Conservation (phyloP, 208 protist genomes). For the Crithidia brevicula region DNA sequence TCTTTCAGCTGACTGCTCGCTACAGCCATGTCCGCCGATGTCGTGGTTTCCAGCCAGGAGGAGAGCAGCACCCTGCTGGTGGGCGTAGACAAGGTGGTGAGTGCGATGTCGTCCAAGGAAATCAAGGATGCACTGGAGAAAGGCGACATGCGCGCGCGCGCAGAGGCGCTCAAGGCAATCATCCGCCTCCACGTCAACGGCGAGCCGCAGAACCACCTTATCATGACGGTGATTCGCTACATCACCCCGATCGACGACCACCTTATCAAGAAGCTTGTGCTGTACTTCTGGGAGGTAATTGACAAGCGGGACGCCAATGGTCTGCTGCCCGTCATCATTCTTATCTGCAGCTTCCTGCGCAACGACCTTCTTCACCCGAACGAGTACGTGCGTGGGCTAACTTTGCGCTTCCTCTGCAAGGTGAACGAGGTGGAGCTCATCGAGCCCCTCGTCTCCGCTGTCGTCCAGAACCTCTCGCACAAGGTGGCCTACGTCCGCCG, state of each 20-base stretch:
- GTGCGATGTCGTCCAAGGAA: slow-evolving; percentile 70
- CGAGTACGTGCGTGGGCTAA: slow-evolving; percentile 98
- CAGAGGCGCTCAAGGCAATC: slow-evolving; percentile 90
- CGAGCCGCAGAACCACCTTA: slow-evolving; percentile 95
- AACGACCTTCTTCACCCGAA: slow-evolving; percentile 98
- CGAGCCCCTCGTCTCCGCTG: slow-evolving; percentile 95
- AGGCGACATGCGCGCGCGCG: slow-evolving; percentile 77
- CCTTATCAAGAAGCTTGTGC: slow-evolving; percentile 97
- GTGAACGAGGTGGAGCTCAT: slow-evolving; percentile 97
- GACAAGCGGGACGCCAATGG: slow-evolving; percentile 96
- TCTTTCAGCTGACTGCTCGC: background rate
- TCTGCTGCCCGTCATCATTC: slow-evolving; percentile 97
- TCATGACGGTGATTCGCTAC: slow-evolving; percentile 98
- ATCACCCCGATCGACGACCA: slow-evolving; percentile 93
- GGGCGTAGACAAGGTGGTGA: slow-evolving; percentile 36
- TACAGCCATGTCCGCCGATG: slow-evolving; percentile 14
- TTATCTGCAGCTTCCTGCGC: slow-evolving; percentile 97
- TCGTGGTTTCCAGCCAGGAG: slow-evolving; percentile 59
- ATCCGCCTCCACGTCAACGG: slow-evolving; percentile 96
- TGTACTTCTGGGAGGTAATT: slow-evolving; percentile 98
- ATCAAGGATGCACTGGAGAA: slow-evolving; percentile 92
- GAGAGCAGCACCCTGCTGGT: slow-evolving; percentile 75
- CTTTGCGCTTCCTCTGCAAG: slow-evolving; percentile 98
- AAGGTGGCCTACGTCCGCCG: slow-evolving; percentile 96
- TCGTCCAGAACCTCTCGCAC: slow-evolving; percentile 95